These are phyloP conservation scores for Leptographium lundbergii DNA, from an alignment of 2,329 filamentous ascomycete genomes.

Conservation along the genomic window DNA sequence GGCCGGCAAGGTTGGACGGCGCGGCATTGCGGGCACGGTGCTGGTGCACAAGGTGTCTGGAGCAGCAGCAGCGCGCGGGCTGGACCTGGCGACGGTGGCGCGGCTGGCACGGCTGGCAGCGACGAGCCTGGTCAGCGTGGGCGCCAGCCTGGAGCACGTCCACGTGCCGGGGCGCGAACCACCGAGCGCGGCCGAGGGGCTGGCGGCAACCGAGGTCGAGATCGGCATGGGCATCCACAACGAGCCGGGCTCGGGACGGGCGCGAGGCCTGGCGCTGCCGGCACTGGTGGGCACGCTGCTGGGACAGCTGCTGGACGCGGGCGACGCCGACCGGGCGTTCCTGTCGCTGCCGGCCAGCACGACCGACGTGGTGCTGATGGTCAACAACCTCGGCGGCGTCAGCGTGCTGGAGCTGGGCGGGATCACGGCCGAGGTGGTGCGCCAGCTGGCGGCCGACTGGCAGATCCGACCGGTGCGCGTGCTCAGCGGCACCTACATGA, in stretches of 20 bases:
- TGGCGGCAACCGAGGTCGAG: slow-evolving; percentile 46
- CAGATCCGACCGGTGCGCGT: slow-evolving; percentile 51
- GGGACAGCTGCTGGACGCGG: slow-evolving; percentile 50
- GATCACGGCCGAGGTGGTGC: slow-evolving; percentile 55
- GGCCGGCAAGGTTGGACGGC: slow-evolving; percentile 81
- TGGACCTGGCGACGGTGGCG: slow-evolving; percentile 56
- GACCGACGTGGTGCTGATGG: slow-evolving; percentile 50
- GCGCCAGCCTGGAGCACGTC: slow-evolving; percentile 78
- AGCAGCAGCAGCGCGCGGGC: slow-evolving; percentile 63
- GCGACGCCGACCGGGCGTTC: slow-evolving; percentile 60
- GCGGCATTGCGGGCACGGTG: slow-evolving; percentile 85
- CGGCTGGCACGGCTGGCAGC: slow-evolving; percentile 59
- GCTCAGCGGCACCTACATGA: slow-evolving; percentile 63
- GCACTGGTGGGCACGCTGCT: slow-evolving; percentile 53
- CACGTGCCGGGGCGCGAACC: slow-evolving; percentile 70
- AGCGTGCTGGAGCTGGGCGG: slow-evolving; percentile 60
- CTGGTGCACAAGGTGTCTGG: slow-evolving; percentile 85
- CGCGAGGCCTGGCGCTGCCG: slow-evolving; percentile 36
- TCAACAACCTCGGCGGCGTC: slow-evolving; percentile 71
- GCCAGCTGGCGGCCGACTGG: slow-evolving; percentile 45
- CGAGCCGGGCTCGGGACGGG: slow-evolving; percentile 44
- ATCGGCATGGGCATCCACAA: slow-evolving; percentile 73
- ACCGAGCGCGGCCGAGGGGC: slow-evolving; percentile 33
- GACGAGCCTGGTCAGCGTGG: slow-evolving; percentile 71
- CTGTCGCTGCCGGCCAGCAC: slow-evolving; percentile 48